phyloP scores from a whole-genome alignment of 352 stramenopile genomes.

The Globisporangium spiculum region DNA sequence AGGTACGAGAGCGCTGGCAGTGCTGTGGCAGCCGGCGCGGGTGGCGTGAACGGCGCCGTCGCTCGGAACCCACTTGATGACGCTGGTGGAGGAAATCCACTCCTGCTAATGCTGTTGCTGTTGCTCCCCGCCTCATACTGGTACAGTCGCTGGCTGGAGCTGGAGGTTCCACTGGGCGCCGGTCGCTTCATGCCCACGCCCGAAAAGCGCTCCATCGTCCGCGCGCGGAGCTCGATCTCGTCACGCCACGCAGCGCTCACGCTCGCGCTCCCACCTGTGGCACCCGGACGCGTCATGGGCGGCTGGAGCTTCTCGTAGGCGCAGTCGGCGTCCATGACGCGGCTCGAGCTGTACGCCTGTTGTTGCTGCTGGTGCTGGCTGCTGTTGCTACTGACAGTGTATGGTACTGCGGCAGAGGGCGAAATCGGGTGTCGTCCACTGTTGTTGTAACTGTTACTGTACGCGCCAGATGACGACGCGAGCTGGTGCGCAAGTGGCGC shows the following conservation, averaged over 20 bases:
- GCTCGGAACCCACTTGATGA: neutral
- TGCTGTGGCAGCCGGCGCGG: neutral
- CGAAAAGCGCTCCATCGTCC: neutral
- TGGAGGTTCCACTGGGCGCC: neutral
- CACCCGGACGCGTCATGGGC: neutral
- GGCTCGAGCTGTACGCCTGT: neutral
- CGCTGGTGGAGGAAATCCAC: neutral
- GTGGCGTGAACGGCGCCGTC: neutral
- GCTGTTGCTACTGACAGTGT: neutral
- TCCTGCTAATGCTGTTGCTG: neutral
- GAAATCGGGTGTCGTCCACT: neutral
- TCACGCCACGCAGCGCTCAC: slow-evolving; percentile 11
- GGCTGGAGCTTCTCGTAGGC: slow-evolving; percentile 15
- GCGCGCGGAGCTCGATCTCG: slow-evolving; percentile 11
- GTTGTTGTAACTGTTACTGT: neutral
- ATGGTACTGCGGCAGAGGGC: neutral
- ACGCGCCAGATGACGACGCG: neutral
- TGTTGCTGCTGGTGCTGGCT: neutral
- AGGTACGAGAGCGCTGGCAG: slow-evolving; percentile 20
- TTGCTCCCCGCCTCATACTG: neutral
- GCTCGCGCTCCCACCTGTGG: neutral
- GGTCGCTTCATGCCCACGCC: slow-evolving; percentile 9
- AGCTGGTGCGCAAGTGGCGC: neutral
- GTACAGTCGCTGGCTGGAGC: neutral
- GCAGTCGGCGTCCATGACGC: slow-evolving; percentile 10